Percentiles rank a stretch among this genome's conserved stretches.
phyloP scores from a whole-genome alignment of 495 filamentous ascomycete genomes.

The Aspergillus leporis region DNA sequence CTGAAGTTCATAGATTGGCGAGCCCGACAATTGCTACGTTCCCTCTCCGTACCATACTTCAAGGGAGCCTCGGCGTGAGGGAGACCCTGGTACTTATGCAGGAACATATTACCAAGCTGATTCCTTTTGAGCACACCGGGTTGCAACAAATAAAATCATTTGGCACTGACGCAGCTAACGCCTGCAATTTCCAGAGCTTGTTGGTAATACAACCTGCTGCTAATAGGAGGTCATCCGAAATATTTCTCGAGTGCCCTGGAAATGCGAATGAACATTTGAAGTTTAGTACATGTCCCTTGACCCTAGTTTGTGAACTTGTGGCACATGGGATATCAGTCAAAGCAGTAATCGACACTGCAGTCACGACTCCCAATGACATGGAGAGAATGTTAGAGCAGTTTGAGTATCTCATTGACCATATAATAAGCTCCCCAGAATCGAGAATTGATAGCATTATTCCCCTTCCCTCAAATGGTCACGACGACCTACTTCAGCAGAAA shows the following conservation, averaged over 20 bases:
- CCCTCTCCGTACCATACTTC: neutral
- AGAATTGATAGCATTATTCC: neutral
- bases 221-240: neutral
- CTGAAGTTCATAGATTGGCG: constrained; percentile 35
- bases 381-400: neutral
- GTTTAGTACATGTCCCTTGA: neutral
- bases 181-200: constrained; percentile 35
- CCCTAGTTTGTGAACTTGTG: neutral
- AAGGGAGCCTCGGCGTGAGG: neutral
- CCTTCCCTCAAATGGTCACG: neutral
- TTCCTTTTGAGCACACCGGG: neutral
- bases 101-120: neutral
- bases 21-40: constrained; percentile 20
- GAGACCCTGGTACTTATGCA: constrained; percentile 18
- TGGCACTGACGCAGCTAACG: constrained; percentile 21
- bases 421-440: neutral
- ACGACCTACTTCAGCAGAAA: neutral
- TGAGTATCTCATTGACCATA: neutral
- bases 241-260: neutral
- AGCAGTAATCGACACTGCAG: constrained; percentile 41
- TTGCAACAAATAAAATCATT: constrained; percentile 19
- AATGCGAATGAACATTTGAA: neutral
- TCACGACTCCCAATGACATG: neutral
- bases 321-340: constrained; percentile 50
- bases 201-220: constrained; percentile 10